Conservation (phyloP, 2,329 filamentous ascomycete genomes). For the Neocucurbitaria cava region DNA sequence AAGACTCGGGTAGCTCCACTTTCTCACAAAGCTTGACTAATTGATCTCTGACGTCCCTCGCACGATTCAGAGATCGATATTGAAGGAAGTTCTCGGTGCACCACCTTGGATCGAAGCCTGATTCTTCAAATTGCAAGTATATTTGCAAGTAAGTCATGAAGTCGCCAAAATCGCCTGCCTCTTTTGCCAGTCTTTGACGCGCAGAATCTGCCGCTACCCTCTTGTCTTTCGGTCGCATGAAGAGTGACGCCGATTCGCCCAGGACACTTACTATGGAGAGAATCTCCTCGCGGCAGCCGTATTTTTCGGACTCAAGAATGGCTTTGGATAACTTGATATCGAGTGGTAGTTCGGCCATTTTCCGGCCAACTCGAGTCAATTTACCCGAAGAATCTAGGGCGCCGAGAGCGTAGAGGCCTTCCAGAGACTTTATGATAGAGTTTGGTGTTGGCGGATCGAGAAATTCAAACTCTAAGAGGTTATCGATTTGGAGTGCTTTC, state of each 20-base stretch:
- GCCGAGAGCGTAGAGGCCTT: slow-evolving; percentile 89
- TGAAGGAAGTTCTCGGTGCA: slow-evolving; percentile 92
- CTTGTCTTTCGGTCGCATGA: slow-evolving; percentile 96
- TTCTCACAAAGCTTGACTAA: slow-evolving; percentile 90
- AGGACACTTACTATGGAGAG: slow-evolving; percentile 95
- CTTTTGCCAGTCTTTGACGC: slow-evolving; percentile 84
- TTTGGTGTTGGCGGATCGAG: slow-evolving; percentile 93
- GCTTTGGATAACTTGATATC: slow-evolving; percentile 91
- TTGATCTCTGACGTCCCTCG: slow-evolving; percentile 91
- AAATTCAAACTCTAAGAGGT: slow-evolving; percentile 93
- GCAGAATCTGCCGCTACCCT: slow-evolving; percentile 95
- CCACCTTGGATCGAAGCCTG: slow-evolving; percentile 88
- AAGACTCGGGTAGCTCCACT: slow-evolving; percentile 78
- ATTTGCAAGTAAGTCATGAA: slow-evolving; percentile 88
- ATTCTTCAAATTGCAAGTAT: slow-evolving; percentile 95
- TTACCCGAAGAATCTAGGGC: slow-evolving; percentile 88
- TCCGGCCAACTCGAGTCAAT: slow-evolving; percentile 86
- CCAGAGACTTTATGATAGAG: slow-evolving; percentile 84
- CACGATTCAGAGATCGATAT: slow-evolving; percentile 85
- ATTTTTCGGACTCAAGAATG: slow-evolving; percentile 85
- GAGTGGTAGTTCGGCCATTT: slow-evolving; percentile 94
- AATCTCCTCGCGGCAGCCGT: slow-evolving; percentile 92
- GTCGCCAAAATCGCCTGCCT: slow-evolving; percentile 78
- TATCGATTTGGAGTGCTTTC: slow-evolving; percentile 89
- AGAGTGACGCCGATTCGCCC: slow-evolving; percentile 84